Evolutionary conservation across 1,139 yeast species (phyloP), one percentile per base, ranked within the genome.

Genomic region (Candida sp.): DNA sequence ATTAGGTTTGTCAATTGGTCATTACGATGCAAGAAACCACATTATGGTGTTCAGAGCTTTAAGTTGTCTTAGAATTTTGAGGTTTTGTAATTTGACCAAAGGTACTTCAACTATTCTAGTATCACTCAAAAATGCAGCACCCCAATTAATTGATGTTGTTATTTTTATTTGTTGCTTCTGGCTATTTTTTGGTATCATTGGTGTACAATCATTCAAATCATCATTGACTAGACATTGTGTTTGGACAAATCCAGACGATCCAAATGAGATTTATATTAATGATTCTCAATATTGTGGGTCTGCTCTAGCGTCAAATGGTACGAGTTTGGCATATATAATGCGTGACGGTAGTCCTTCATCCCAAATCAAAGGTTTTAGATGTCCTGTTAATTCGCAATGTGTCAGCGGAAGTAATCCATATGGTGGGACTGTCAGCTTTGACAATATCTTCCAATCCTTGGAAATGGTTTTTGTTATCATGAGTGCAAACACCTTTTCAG

Each of bases 401-500:
- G 68, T 82, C 2, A 73, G 85, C 2, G 79, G 79, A 7, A 77
- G 77, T 0, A 89, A 89, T 55, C 96, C 96, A 0, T 77, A 83
- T 51, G 77, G 75, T 43, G 87, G 87, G 2, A 81, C 93, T 1
- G 76, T 88, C 23, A 81, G 83, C 45, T 93, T 89, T 64, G 98
- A 93, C 61, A 90, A 90, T 57, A 80, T 93, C 42, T 71, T 87
- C 47, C 84, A 84, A 48, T 84, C 97, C 0, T 68, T 93, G 68
- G 95, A 91, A 58, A 63, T 89, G 60, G 93, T 91, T 1, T 90
- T 90, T 63, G 93, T 93, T 27, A 70, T 90, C 33, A 84, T 91
- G 80, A 85, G 93, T 57, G 93, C 91, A 19, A 93, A 93, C 59
- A 90, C 98, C 0, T 93, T 90, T 61, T 82, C 96, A 0, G 95